Base-by-base conservation (phyloP, 139 green algal species). In the Chlorella sp. region DNA sequence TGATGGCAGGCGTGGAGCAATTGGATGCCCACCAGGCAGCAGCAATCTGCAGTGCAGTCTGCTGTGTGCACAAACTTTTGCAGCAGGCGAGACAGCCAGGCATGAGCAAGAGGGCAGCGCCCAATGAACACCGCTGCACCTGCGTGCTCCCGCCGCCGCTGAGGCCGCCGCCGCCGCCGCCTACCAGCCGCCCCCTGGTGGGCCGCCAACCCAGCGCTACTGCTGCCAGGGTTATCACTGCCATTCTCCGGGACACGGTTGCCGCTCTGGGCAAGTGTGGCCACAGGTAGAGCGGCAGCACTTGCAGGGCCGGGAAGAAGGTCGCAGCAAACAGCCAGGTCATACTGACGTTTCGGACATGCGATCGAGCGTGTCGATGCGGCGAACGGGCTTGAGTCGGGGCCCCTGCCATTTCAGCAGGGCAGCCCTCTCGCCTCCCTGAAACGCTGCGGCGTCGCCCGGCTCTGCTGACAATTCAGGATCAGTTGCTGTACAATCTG, bases 201-300 rank as follows among this genome's bases (percentile, higher is more conserved):
- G 84, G 84, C 43, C 78, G n/a, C 84, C 84, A 87, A 32, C 74
- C 84, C 17, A 28, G 62, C 8, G 40, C 20, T 13, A 9, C 40
- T 8, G 62, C 48, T 11, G 65, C 56, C 3, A 74, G 36, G 13
- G 22, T 44, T 0, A 32, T 84, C 19, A 41, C n/a, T 14, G 24
- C 41, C 84, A 87, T 84, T n/a, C 84, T 64, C 17, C n/a, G 68
- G 0, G 43, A 58, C 4, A 87, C 41, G 22, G 84, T 68, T 6
- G 84, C 74, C 1, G 17, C 44, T 24, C 84, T 43, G 30, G 84
- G 84, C 14, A 76, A 56, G 30, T 56, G 16, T 9, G 28, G 60
- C 77, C 67, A 87, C n/a, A 84, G 13, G 44, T 87, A 87, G 36
- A 87, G 36, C 4, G 84, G 84, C 0, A 64, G 36, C 34, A 87